Base-by-base conservation (phyloP, 2,329 filamentous ascomycete genomes). In the Biscogniauxia marginata region DNA sequence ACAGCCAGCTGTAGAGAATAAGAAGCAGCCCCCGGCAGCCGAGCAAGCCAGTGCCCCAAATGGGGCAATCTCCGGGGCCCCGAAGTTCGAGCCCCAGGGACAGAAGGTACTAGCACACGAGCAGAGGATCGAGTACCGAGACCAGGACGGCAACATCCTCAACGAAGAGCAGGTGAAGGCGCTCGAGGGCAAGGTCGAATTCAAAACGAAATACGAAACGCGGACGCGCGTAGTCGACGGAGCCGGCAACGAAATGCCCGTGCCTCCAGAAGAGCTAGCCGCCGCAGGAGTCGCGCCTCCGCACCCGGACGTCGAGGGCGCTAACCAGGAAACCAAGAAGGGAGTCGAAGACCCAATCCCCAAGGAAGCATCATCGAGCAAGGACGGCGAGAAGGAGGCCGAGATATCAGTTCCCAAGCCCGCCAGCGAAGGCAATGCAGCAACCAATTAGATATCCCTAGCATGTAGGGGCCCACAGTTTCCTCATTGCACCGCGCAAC, bases 161-260 rank as follows among this genome's bases (percentile, higher is more conserved):
- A 79, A 93, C 68, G 85, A 89, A 53, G 89, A 92, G 68, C 85
- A 96, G 71, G 92, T 99, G 57, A 85, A 89, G 67, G 84, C 84
- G 19, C 84, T 99, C 25, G 84, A 93, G 73, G 95, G 93, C 67
- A 96, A 96, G 75, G 93, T 98, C 57, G 91, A 91, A 67, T 97
- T 99, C 77, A 87, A 96, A 77, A 98, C 95, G 11, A 89, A 88
- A 64, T 97, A 97, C 71, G 93, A 98, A 79, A 97, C 93, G n/a
- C 84, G 90, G 62, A 97, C 92, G 7, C 87, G 91, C 56, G 75
- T 98, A 54, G 80, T 96, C 44, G 91, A 96, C 73, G 84, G 84
- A 52, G 73, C 85, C 46, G 95, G 93, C 57, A 91, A 93, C 63
- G 90, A 96, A 69, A 75, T 96, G n/a, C 71, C 72, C 9, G 65